phyloP scores from a whole-genome alignment of 805 yeast species.

The Limtongia smithiae region DNA sequence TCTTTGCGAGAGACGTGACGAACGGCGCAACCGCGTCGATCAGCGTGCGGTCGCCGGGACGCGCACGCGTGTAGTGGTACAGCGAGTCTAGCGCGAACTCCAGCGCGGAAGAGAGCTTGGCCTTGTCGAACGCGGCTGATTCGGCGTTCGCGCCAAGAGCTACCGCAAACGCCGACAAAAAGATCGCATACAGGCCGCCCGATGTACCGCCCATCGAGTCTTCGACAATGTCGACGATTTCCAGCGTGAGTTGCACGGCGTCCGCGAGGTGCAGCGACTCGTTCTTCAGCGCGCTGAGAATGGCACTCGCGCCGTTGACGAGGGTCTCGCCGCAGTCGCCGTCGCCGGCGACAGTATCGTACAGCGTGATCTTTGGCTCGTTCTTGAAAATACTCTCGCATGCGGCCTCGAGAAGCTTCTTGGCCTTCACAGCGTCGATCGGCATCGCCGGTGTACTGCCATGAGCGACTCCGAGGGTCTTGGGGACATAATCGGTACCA shows the following conservation, averaged over 20 bases:
- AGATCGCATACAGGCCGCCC: slow-evolving; percentile 87
- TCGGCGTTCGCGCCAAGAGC: slow-evolving; percentile 15
- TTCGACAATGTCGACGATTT: slow-evolving; percentile 77
- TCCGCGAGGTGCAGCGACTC: neutral
- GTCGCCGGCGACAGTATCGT: slow-evolving; percentile 87
- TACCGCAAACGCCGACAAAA: slow-evolving; percentile 24
- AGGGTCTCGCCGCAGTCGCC: slow-evolving; percentile 95
- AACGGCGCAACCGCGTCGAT: slow-evolving; percentile 88
- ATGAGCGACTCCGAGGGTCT: neutral
- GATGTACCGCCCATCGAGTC: slow-evolving; percentile 93
- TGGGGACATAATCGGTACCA: neutral
- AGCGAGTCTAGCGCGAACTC: slow-evolving; percentile 63
- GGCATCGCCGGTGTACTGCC: too few species aligned
- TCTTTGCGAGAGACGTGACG: slow-evolving; percentile 52
- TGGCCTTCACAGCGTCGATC: too few species aligned
- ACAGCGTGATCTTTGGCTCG: slow-evolving; percentile 78
- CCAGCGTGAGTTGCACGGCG: slow-evolving; percentile 28
- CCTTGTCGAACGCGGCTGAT: slow-evolving; percentile 18
- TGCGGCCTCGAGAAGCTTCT: too few species aligned
- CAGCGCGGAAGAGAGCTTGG: slow-evolving; percentile 34
- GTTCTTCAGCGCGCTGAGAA: slow-evolving; percentile 33
- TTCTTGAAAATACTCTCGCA: slow-evolving; percentile 19
- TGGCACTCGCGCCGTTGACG: slow-evolving; percentile 72
- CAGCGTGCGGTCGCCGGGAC: slow-evolving; percentile 81
- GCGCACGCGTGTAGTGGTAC: slow-evolving; percentile 80